Evolutionary conservation across 805 yeast genomes (phyloP).

Genomic region (Yamadazyma paraphyllophila): DNA sequence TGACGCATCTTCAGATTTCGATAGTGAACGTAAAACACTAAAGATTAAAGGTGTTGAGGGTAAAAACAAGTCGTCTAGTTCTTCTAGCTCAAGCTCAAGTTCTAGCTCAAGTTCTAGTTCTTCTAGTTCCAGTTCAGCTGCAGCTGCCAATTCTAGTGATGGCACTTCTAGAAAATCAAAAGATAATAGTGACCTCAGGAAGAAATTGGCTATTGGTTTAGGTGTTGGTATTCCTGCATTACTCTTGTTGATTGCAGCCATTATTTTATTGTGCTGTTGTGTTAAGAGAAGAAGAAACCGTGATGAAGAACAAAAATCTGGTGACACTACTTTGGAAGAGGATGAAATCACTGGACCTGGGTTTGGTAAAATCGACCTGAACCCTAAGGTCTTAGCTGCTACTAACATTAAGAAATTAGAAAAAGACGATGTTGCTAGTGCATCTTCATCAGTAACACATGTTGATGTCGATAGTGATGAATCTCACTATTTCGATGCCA

Average conservation of each 20-base stretch:
- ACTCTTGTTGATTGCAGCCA: slow-evolving; percentile 46
- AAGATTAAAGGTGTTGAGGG: slow-evolving; percentile 50
- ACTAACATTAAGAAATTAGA: slow-evolving; percentile 14
- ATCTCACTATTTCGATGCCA: slow-evolving; percentile 31
- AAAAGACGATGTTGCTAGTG: slow-evolving; percentile 21
- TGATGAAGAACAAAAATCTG: slow-evolving; percentile 17
- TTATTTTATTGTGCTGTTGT: slow-evolving; percentile 56
- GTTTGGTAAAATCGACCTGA: slow-evolving; percentile 29
- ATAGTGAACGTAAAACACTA: slow-evolving; percentile 40
- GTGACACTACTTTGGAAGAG: slow-evolving; percentile 17
- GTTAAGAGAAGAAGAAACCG: slow-evolving; percentile 29
- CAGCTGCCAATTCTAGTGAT: slow-evolving; percentile 1
- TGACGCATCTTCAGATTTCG: slow-evolving; percentile 28
- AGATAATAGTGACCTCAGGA: slow-evolving; percentile 21
- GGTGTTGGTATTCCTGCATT: slow-evolving; percentile 81
- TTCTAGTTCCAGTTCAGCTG: slow-evolving; percentile 18
- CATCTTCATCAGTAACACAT: slow-evolving; percentile 53
- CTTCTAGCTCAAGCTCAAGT: slow-evolving; percentile 28
- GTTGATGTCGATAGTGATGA: slow-evolving; percentile 36
- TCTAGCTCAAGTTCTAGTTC: slow-evolving; percentile 29
- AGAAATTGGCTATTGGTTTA: slow-evolving; percentile 78
- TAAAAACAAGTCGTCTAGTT: slow-evolving; percentile 10
- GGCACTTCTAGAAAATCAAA: background rate
- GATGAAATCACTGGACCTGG: slow-evolving; percentile 33
- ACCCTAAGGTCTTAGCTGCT: slow-evolving; percentile 13